Base-by-base conservation (phyloP, 2,329 filamentous ascomycete species). In the Tympanopsis confertula region DNA sequence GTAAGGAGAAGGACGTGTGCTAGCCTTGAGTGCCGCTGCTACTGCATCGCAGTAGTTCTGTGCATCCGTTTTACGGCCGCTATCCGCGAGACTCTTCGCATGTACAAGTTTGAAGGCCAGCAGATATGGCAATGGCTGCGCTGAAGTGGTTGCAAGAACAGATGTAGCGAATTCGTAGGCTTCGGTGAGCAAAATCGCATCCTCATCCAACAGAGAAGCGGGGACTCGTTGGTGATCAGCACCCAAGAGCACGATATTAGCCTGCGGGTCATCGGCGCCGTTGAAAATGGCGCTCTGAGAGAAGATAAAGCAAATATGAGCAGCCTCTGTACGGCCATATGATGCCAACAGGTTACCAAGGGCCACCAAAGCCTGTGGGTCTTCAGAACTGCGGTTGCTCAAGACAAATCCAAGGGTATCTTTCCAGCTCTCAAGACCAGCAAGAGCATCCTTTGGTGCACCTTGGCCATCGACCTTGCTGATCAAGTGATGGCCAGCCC, bases 221-320 rank as follows among this genome's bases (percentile, higher is more conserved):
- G 77, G 71, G 42, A 82, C 73, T 35, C 73, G 74, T 41, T 74
- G 70, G 56, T 94, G 86, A 54, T 96, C 85, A 13, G 82, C 82
- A 13, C 91, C 89, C 17, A 98, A 66, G 5, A 96, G 72, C 4
- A 91, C 83, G 47, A 96, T 82, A 49, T 81, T 78, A 3, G 82
- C 30, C 15, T 77, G 75, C 1, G 79, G 69, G 49, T 98, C 89
- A 54, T 96, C 88, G 5, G 83, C 65, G 3, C 89, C 91, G 35
- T 83, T 82, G 52, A 95, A 84, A 5, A 86, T 65, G 1, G 80
- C 63, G 18, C 66, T 69, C 33, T 82, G 74, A 12, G 86, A 86
- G 54, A 98, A 94, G 14, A 99, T 68, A 62, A 82, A 94, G 65
- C 93, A 98, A 35, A 91, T 81, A 46, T 96, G 91, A 18, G 89